A percentile compares a stretch with the other conserved stretches of the same genome.
phyloP scores from a whole-genome alignment of 306 rosid species.

The Quercus engelmannii region DNA sequence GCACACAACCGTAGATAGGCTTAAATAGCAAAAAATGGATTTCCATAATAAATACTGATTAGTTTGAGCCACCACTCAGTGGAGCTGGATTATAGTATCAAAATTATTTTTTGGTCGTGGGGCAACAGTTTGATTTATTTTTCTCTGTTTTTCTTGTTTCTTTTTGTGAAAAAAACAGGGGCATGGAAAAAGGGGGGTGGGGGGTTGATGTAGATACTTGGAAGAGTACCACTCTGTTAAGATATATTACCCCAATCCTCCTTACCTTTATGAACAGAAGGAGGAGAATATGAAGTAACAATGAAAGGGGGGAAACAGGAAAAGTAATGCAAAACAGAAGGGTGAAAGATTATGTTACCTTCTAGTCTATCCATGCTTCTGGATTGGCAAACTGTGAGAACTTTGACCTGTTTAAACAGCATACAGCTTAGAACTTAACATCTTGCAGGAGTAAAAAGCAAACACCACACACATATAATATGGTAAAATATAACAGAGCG shows the following conservation, averaged over 20 bases:
- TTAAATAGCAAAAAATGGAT: not conserved
- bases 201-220: not conserved
- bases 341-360: too few species aligned
- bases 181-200: too few species aligned
- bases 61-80: not conserved
- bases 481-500: not conserved
- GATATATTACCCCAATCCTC: too few species aligned
- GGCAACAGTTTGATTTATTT: not conserved
- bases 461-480: not conserved
- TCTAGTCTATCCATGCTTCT: too few species aligned
- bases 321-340: too few species aligned
- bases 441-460: not conserved
- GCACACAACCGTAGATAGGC: not conserved
- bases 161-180: not conserved
- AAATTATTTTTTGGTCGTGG: not conserved
- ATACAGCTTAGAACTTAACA: slow-evolving; percentile 21
- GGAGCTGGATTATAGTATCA: not conserved
- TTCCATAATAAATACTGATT: not conserved
- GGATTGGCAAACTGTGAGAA: too few species aligned
- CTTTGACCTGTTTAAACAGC: slow-evolving; percentile 46
- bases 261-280: too few species aligned
- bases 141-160: not conserved
- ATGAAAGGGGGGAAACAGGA: too few species aligned
- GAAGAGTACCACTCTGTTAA: too few species aligned
- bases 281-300: too few species aligned